Base-by-base conservation (phyloP, 257 asterid genomes). In the Forsythia viridissima region DNA sequence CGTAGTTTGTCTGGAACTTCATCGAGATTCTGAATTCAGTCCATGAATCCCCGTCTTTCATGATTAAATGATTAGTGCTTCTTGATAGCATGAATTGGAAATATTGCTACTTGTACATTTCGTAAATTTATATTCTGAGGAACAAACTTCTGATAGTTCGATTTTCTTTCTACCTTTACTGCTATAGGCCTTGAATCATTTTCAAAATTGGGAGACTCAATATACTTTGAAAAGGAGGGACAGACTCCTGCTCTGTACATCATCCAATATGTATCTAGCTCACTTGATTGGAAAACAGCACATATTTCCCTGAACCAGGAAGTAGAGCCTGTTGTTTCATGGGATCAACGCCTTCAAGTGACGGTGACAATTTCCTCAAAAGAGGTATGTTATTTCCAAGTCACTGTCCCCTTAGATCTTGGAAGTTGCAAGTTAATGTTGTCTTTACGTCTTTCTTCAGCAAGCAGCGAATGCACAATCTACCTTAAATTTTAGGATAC, bases 201-300 rank as follows among this genome's bases (percentile, higher is more conserved):
- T 82, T 87, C 99, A 20, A 95, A 95, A 86, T 73, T 95, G 83
- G 99, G 99, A 81, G 98, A 95, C 81, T 88, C 99, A 0, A 92
- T 93, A 75, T 95, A 93, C 90, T 95, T 95, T 51, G 98, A 93
- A 79, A 96, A 95, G 74, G 88, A 44, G 36, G 97, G 96, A 71
- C 71, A 70, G 0, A 39, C 52, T 77, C 93, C 97, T 1, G 21
- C 87, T 51, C 91, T 95, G 18, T 92, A 95, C 83, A 80, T 95
- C 41, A 87, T 90, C 55, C 99, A 95, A 82, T 95, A 90, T 87
- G 86, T 95, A 76, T 80, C 97, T 59, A 95, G 94, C 89, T 79
- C 93, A 1, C 80, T 93, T 42, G 82, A 82, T 30, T 95, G 99
- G 98, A 85, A 81, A 80, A 71, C 86, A 2, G 92, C 92, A 34